These are phyloP conservation scores for Solanum hybrid DNA, from an alignment of 305 asterid species.

Conservation along the genomic window DNA sequence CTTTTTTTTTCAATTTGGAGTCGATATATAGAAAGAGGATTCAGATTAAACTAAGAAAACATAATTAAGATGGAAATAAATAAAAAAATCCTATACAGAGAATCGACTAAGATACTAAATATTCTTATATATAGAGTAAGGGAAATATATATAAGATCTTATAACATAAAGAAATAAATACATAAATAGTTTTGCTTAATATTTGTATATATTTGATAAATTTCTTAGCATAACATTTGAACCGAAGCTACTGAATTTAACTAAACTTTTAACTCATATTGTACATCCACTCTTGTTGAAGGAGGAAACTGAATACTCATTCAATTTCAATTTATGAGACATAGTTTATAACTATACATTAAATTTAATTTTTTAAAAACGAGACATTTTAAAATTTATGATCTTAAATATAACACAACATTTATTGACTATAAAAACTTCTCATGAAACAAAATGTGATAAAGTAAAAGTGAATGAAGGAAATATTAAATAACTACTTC, in stretches of 20 bases:
- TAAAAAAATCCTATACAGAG: neutral
- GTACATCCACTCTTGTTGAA: neutral
- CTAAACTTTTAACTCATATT: neutral
- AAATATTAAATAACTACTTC: neutral
- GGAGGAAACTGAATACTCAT: neutral
- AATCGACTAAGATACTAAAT: neutral
- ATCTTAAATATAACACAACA: neutral
- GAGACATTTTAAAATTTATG: neutral
- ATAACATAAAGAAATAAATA: too few relatives aligned
- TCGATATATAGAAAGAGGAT: neutral
- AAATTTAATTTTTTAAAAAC: too few relatives aligned
- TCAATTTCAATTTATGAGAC: neutral
- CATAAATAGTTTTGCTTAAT: neutral
- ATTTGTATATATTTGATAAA: too few relatives aligned
- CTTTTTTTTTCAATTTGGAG: neutral
- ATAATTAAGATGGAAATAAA: too few relatives aligned
- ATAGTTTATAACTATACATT: too few relatives aligned
- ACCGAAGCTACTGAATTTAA: too few relatives aligned
- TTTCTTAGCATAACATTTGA: neutral
- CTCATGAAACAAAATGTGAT: neutral
- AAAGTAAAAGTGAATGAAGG: neutral
- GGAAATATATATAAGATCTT: neutral
- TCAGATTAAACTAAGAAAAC: neutral
- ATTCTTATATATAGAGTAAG: neutral
- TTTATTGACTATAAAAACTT: too few relatives aligned